These are phyloP conservation scores for Puccinia brachypodii DNA, from an alignment of 1,284 basidiomycete genomes.

Conservation along the genomic window DNA sequence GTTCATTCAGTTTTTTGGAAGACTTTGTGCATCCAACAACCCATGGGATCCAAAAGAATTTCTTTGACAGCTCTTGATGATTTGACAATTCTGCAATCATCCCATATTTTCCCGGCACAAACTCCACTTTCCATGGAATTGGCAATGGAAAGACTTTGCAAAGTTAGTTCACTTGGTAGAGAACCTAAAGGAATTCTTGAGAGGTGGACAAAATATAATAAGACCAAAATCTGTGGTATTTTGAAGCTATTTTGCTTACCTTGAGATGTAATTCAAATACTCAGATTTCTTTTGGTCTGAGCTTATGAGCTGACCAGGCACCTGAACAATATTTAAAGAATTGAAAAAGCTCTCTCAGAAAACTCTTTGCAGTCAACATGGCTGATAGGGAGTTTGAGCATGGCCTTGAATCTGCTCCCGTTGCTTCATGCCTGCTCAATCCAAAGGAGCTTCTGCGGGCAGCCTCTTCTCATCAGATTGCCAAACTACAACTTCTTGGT, in stretches of 20 bases:
- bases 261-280: background rate
- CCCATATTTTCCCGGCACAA: background rate
- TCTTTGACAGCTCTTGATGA: background rate
- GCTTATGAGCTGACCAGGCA: background rate
- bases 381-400: background rate
- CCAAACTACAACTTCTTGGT: too few relatives aligned
- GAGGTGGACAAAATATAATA: background rate
- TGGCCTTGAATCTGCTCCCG: too few relatives aligned
- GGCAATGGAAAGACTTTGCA: conserved; percentile 3
- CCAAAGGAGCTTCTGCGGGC: too few relatives aligned
- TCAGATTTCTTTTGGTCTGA: background rate
- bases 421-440: too few relatives aligned
- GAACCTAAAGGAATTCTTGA: background rate
- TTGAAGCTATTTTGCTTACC: background rate
- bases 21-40: background rate
- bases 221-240: background rate
- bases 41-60: background rate
- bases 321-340: background rate
- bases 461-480: too few relatives aligned
- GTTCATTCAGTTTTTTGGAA: background rate
- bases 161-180: background rate
- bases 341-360: background rate
- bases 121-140: background rate
- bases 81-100: conserved; percentile 5
- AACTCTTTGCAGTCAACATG: background rate